These are phyloP conservation scores for Plasmodium vivax DNA, from an alignment of 169 alveolate genomes.

Conservation along the genomic window DNA sequence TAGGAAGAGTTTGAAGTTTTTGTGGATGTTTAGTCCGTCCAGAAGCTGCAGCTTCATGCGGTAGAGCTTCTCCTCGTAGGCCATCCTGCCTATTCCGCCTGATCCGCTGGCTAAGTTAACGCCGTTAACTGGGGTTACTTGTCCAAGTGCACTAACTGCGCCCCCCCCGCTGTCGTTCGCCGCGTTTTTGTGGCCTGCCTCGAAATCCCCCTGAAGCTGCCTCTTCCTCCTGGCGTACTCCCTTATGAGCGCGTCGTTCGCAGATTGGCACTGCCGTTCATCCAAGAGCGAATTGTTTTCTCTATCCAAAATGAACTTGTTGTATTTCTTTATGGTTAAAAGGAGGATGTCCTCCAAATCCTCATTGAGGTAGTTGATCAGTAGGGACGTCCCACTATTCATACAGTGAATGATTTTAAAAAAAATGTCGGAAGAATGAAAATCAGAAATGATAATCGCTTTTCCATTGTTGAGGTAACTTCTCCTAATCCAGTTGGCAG, in stretches of 20 bases:
- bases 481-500: conserved; percentile 56
- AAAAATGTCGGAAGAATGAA: conserved; percentile 37
- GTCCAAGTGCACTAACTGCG: neutral
- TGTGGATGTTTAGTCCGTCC: conserved; percentile 23
- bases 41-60: conserved; percentile 41
- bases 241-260: conserved; percentile 10
- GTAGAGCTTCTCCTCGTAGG: conserved; percentile 33
- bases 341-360: conserved; percentile 56
- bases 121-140: neutral
- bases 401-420: conserved; percentile 66
- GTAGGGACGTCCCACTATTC: conserved; percentile 44
- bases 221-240: conserved; percentile 45
- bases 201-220: neutral
- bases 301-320: conserved; percentile 35
- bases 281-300: neutral
- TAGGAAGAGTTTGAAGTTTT: conserved; percentile 43
- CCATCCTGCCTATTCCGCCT: neutral
- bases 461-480: conserved; percentile 24
- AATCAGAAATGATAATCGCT: conserved; percentile 16
- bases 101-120: neutral
- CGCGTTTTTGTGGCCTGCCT: neutral
- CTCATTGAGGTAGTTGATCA: conserved; percentile 44
- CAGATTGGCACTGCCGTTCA: neutral
- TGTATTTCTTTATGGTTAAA: conserved; percentile 58
- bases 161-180: neutral